Percentiles rank a stretch among this genome's conserved stretches.
Conservation (phyloP, 2,329 filamentous ascomycete genomes). For the Ambrosiella cleistominuta region DNA sequence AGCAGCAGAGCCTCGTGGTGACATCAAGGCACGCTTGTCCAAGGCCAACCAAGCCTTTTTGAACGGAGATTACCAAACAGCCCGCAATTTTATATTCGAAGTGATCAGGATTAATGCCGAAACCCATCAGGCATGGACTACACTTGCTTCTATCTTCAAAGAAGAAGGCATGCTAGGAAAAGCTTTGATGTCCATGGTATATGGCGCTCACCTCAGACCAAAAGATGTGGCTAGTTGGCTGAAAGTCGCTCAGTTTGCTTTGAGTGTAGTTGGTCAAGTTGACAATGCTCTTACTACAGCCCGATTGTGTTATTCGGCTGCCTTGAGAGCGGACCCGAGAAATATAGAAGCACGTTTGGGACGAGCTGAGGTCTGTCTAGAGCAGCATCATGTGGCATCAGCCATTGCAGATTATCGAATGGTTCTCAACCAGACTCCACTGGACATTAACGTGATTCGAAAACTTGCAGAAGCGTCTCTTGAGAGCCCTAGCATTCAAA, state of each 20-base stretch:
- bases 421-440: slow-evolving; percentile 33
- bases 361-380: slow-evolving; percentile 40
- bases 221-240: slow-evolving; percentile 44
- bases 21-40: slow-evolving; percentile 51
- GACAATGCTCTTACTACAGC: slow-evolving; percentile 34
- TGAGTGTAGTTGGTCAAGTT: slow-evolving; percentile 23
- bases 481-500: slow-evolving; percentile 30
- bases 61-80: slow-evolving; percentile 39
- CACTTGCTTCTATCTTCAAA: slow-evolving; percentile 42
- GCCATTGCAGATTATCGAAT: slow-evolving; percentile 40
- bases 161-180: slow-evolving; percentile 40
- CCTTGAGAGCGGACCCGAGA: slow-evolving; percentile 38
- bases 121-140: slow-evolving; percentile 46
- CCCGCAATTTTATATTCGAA: slow-evolving; percentile 40
- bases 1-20: slow-evolving; percentile 48
- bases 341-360: slow-evolving; percentile 41
- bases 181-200: slow-evolving; percentile 41
- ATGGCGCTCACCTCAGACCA: slow-evolving; percentile 44
- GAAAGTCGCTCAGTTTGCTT: slow-evolving; percentile 37
- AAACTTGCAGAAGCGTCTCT: slow-evolving; percentile 40
- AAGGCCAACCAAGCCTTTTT: slow-evolving; percentile 53
- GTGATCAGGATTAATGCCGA: slow-evolving; percentile 52
- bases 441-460: slow-evolving; percentile 36
- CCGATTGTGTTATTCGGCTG: slow-evolving; percentile 40
- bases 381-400: slow-evolving; percentile 33